Conservation (phyloP, 1,284 basidiomycete genomes). For the Megacollybia platyphylla region DNA sequence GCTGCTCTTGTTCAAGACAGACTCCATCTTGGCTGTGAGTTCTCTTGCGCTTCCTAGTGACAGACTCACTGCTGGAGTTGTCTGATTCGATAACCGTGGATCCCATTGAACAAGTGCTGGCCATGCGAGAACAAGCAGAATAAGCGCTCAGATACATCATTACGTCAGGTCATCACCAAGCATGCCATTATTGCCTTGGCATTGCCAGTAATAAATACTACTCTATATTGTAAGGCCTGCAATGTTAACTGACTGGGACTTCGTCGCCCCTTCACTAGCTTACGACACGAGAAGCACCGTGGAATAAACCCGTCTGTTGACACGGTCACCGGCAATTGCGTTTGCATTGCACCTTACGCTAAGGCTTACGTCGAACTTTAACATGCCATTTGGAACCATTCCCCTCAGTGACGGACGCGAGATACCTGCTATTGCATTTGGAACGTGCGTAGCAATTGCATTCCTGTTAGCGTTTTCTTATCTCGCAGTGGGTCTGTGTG, state of each 20-base stretch:
- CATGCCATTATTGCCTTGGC: too few species aligned
- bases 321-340: too few species aligned
- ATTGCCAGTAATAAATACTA: too few species aligned
- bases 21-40: neutral
- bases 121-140: too few species aligned
- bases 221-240: too few species aligned
- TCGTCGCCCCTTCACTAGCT: too few species aligned
- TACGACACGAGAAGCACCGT: too few species aligned
- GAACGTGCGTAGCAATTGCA: slow-evolving; percentile 15
- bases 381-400: slow-evolving; percentile 37
- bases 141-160: too few species aligned
- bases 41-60: neutral
- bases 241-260: too few species aligned
- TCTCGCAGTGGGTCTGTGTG: slow-evolving; percentile 23
- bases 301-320: too few species aligned
- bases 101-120: too few species aligned
- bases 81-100: neutral
- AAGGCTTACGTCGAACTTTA: neutral
- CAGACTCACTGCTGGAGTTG: neutral
- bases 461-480: neutral
- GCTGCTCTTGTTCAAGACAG: neutral
- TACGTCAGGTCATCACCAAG: too few species aligned
- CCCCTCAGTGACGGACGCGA: slow-evolving; percentile 39
- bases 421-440: slow-evolving; percentile 47
- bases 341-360: neutral